Evolutionary conservation across 2,329 filamentous ascomycete genomes (phyloP).

Genomic region (Aureobasidium sp.): DNA sequence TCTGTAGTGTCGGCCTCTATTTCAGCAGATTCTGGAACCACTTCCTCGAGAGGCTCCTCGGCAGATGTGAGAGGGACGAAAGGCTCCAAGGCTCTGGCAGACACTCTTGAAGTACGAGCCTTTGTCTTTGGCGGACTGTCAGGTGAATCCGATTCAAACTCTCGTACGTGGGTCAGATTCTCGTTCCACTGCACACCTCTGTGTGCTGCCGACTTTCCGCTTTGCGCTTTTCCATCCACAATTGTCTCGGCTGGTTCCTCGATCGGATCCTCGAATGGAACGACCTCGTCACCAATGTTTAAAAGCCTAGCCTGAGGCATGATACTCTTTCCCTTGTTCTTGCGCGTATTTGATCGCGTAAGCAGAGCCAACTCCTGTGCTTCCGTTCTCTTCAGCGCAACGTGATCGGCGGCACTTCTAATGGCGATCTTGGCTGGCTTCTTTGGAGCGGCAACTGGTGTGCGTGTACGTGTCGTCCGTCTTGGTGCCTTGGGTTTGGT

Average conservation of each 20-base stretch:
- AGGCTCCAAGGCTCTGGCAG: not conserved
- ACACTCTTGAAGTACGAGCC: not conserved
- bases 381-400: constrained; percentile 40
- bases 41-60: not conserved
- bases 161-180: constrained; percentile 37
- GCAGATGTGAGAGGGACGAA: not conserved
- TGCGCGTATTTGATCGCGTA: constrained; percentile 41
- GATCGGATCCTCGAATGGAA: not conserved
- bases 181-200: constrained; percentile 38
- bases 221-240: constrained; percentile 17
- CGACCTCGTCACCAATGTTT: constrained; percentile 30
- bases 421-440: constrained; percentile 34
- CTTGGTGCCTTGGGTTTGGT: not conserved
- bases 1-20: not conserved
- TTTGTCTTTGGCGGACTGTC: not conserved
- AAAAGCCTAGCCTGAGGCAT: constrained; percentile 35
- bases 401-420: constrained; percentile 33
- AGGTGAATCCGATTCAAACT: constrained; percentile 21
- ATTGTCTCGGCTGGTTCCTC: constrained; percentile 12
- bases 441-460: not conserved
- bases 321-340: constrained; percentile 41
- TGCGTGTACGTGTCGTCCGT: not conserved
- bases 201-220: not conserved
- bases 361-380: constrained; percentile 38
- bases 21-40: not conserved